Evolutionary conservation across 2,329 filamentous ascomycete species (phyloP), one percentile per base, ranked within the genome.

Genomic region (Colletotrichum camelliae): DNA sequence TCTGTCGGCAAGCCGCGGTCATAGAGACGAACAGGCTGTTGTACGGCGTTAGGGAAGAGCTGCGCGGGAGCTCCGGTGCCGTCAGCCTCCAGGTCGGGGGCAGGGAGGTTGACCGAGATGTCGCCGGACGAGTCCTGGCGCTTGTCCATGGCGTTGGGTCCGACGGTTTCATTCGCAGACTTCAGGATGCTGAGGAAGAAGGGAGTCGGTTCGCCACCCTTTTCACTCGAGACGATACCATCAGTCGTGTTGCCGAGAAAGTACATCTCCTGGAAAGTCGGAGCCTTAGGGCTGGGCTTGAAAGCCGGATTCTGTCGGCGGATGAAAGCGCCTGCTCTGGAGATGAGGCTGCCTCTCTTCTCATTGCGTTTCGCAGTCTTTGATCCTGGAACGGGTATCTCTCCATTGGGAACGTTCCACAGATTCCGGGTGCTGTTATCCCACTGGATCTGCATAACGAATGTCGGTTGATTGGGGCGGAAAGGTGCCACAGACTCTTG

Each of bases 221-320:
- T 98, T 5, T 93, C 85, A 57, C 90, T 80, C 0, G 89, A 88
- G 15, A 89, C 87, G 77, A 95, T 92, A 0, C 90, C 89, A 80
- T 98, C 96, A 0, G 96, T 98, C 0, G 95, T 96, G 81, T 96
- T 94, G 6, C 96, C 96, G 9, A 98, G 84, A 80, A 98, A 98
- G 77, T 87, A 90, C 84, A 95, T 93, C 75, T 98, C 96, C 52
- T 91, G 86, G 31, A 91, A 87, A n/a, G 85, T 86, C 0, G 93
- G 93, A 5, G 92, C 88, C 2, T 86, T 80, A 0, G 93, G 93
- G 3, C 87, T 84, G 0, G 93, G 87, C 2, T 84, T 84, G 77
- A 91, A 89, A 33, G 82, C 80, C 18, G 79, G 74, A 16, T 81
- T 66, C 35, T 81, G 79, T 4, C 70, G 76, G 9, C 76, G 70